phyloP scores from a whole-genome alignment of 2,329 filamentous ascomycete genomes.

The Cercospora janseana region DNA sequence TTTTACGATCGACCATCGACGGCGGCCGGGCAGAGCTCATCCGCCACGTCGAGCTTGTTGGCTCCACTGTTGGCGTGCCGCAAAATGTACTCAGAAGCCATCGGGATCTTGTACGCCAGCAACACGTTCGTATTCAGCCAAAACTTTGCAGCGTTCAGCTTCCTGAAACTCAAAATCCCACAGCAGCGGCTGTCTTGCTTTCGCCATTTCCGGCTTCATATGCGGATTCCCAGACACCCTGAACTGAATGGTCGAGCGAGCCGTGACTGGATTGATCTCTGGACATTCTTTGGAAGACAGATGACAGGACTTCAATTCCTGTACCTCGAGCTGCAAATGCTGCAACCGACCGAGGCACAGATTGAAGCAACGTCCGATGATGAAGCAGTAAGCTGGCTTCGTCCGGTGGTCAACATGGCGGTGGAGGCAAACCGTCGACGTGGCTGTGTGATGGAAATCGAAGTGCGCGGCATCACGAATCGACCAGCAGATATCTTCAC shows the following conservation, averaged over 20 bases:
- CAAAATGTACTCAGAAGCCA: conserved; percentile 34
- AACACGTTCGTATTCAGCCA: conserved; percentile 38
- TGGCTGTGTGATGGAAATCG: conserved; percentile 33
- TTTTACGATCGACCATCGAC: conserved; percentile 22
- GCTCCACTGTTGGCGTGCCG: conserved; percentile 36
- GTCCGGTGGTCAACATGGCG: conserved; percentile 36
- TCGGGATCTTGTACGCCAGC: conserved; percentile 33
- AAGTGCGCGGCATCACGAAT: conserved; percentile 30
- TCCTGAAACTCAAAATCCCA: conserved; percentile 34
- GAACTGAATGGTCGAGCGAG: conserved; percentile 31
- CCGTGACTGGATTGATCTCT: conserved; percentile 36
- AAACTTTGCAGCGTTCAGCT: conserved; percentile 35
- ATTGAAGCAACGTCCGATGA: conserved; percentile 31
- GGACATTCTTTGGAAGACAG: conserved; percentile 33
- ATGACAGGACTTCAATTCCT: conserved; percentile 34
- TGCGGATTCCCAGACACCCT: conserved; percentile 37
- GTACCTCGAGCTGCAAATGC: conserved; percentile 32
- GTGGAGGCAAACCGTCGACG: conserved; percentile 28
- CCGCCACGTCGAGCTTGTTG: conserved; percentile 29
- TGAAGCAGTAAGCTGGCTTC: conserved; percentile 31
- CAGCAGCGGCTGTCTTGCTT: conserved; percentile 30
- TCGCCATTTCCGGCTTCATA: conserved; percentile 33
- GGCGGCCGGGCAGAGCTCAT: conserved; percentile 23
- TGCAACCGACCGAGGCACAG: conserved; percentile 32
- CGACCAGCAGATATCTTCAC: conserved; percentile 27